Evolutionary conservation across 2,329 filamentous ascomycete species (phyloP).

Genomic region (Xylariomycetidae sp.): DNA sequence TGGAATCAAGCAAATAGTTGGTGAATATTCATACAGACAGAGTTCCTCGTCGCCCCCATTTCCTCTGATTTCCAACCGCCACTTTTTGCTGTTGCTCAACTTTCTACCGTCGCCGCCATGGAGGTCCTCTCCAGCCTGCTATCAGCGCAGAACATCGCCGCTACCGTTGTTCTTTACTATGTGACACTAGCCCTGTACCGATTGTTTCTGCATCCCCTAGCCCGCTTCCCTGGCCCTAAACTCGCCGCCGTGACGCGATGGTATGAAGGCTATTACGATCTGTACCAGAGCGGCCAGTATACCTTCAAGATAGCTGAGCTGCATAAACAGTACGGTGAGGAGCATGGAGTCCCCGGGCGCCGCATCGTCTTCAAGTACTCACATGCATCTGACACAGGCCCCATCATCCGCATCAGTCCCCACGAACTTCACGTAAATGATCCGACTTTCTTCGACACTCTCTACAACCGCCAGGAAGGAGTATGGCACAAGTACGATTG

Average conservation of each 20-base stretch:
- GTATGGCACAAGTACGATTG: conserved; percentile 12
- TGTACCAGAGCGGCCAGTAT: conserved; percentile 15
- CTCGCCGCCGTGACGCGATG: conserved; percentile 6
- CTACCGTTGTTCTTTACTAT: conserved; percentile 5
- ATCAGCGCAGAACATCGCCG: conserved; percentile 5
- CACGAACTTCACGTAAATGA: conserved; percentile 14
- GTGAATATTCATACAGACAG: no score
- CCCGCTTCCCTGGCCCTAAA: conserved; percentile 10
- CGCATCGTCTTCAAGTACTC: background rate
- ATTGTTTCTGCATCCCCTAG: conserved; percentile 9
- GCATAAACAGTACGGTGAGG: conserved; percentile 19
- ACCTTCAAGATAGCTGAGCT: conserved; percentile 17
- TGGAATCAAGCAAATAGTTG: no score
- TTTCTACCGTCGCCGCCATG: conserved; percentile 2
- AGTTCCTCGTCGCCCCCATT: no score
- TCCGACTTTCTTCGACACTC: conserved; percentile 8
- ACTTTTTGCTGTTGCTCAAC: no score
- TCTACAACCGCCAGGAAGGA: no score
- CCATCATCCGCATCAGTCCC: conserved; percentile 13
- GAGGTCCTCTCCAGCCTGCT: conserved; percentile 1
- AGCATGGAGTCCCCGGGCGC: background rate
- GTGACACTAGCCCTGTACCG: conserved; percentile 8
- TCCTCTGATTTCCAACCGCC: no score
- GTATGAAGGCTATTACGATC: conserved; percentile 20
- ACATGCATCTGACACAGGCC: conserved; percentile 3